Conservation (phyloP, 116 monocot genomes). For the Phalaenopsis hybrid region DNA sequence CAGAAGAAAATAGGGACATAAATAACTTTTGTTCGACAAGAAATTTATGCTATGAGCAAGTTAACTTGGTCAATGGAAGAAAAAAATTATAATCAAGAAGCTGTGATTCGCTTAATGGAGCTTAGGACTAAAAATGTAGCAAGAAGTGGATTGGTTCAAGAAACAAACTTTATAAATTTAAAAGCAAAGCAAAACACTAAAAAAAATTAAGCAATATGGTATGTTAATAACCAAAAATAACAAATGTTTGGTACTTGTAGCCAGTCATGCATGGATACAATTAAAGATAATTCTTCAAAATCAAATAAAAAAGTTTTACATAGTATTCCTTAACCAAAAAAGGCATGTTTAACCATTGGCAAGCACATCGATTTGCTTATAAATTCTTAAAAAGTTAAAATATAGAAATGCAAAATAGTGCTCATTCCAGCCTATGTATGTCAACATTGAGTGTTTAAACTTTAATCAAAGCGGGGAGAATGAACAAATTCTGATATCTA, state of each 20-base stretch:
- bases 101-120: background rate
- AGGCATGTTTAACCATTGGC: background rate
- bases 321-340: background rate
- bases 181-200: background rate
- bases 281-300: background rate
- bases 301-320: background rate
- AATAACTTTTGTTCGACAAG: background rate
- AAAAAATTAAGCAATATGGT: background rate
- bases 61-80: background rate
- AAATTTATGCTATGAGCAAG: background rate
- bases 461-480: background rate
- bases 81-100: background rate
- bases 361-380: background rate
- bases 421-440: background rate
- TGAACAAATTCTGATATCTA: no score
- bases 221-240: background rate
- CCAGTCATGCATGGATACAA: background rate
- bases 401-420: background rate
- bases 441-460: background rate
- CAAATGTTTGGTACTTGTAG: background rate
- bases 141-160: background rate
- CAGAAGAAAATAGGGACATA: constrained; percentile 6
- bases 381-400: background rate
- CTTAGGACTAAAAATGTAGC: background rate
- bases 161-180: background rate